Percentiles rank a stretch among this genome's conserved stretches.
These are phyloP conservation scores for Plenodomus biglobosus DNA, from an alignment of 2,329 filamentous ascomycete species.

Conservation along the genomic window DNA sequence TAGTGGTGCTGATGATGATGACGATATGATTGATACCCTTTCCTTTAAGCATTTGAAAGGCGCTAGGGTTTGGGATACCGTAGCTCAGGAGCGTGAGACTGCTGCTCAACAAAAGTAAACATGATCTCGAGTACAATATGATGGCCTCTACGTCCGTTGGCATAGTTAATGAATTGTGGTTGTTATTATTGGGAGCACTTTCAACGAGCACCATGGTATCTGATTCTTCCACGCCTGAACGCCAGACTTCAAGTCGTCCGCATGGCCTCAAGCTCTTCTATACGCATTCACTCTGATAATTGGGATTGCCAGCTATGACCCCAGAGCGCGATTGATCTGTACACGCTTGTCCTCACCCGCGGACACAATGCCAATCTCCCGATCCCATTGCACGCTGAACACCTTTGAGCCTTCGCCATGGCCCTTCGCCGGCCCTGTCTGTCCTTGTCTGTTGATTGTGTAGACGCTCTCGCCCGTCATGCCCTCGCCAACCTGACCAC, in stretches of 20 bases:
- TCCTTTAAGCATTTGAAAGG: constrained; percentile 8
- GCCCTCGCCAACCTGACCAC: constrained; percentile 54
- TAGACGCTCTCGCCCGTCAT: constrained; percentile 69
- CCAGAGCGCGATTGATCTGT: constrained; percentile 69
- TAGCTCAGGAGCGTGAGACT: neutral
- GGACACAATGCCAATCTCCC: constrained; percentile 83
- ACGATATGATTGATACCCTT: constrained; percentile 35
- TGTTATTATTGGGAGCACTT: constrained; percentile 2
- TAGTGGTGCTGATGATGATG: constrained; percentile 2
- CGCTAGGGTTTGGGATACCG: neutral
- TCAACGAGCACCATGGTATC: constrained; percentile 1
- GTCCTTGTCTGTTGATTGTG: constrained; percentile 76
- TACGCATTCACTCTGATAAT: too few species aligned
- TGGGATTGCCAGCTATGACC: constrained; percentile 7
- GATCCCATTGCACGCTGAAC: constrained; percentile 84
- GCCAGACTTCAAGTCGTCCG: neutral
- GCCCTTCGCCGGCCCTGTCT: constrained; percentile 54
- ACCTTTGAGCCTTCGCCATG: constrained; percentile 87
- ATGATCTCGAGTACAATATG: too few species aligned
- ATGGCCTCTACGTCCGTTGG: too few species aligned
- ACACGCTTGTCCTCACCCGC: constrained; percentile 92
- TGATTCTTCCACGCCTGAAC: constrained; percentile 2
- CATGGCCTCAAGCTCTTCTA: too few species aligned
- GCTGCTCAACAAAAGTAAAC: neutral
- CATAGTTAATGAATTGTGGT: neutral